These are phyloP conservation scores for Aethionema arabicum DNA, from an alignment of 345 rosid genomes.

Conservation along the genomic window DNA sequence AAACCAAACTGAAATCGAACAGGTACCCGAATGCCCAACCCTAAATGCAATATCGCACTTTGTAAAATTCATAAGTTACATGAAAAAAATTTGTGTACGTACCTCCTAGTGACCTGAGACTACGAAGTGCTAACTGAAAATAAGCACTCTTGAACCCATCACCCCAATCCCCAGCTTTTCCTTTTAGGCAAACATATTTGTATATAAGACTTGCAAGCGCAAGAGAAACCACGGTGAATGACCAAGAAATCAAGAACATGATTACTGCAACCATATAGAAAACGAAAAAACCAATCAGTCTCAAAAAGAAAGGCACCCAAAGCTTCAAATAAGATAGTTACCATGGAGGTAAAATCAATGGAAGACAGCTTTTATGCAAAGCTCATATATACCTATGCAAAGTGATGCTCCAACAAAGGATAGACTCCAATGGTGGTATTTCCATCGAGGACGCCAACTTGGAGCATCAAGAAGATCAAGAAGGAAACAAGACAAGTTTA, in stretches of 20 bases:
- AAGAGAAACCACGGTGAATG: slow-evolving; percentile 86
- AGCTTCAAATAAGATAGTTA: slow-evolving; percentile 6
- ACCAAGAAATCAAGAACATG: slow-evolving; percentile 99
- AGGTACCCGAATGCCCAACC: no score
- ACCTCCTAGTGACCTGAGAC: slow-evolving; percentile 99
- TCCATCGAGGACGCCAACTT: slow-evolving; percentile 99
- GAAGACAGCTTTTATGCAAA: slow-evolving; percentile 9
- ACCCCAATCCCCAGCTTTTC: slow-evolving; percentile 99
- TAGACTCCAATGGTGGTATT: slow-evolving; percentile 97
- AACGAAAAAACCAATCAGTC: slow-evolving; percentile 24
- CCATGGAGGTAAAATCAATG: slow-evolving; percentile 3
- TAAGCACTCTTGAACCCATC: slow-evolving; percentile 99
- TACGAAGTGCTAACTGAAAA: slow-evolving; percentile 97
- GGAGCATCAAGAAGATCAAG: slow-evolving; percentile 99
- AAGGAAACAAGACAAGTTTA: slow-evolving; percentile 98
- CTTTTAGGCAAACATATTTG: slow-evolving; percentile 93
- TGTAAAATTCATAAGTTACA: neutral
- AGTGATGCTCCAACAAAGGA: slow-evolving; percentile 92
- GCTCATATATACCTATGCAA: slow-evolving; percentile 72
- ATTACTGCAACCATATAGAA: slow-evolving; percentile 69
- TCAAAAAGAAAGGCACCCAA: slow-evolving; percentile 19
- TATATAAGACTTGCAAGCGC: slow-evolving; percentile 98
- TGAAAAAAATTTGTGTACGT: neutral
- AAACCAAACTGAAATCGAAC: no score
- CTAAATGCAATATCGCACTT: no score